Percentiles rank a stretch among this genome's conserved stretches.
Conservation (phyloP, 2,329 filamentous ascomycete genomes). For the Fusarium irregulare region DNA sequence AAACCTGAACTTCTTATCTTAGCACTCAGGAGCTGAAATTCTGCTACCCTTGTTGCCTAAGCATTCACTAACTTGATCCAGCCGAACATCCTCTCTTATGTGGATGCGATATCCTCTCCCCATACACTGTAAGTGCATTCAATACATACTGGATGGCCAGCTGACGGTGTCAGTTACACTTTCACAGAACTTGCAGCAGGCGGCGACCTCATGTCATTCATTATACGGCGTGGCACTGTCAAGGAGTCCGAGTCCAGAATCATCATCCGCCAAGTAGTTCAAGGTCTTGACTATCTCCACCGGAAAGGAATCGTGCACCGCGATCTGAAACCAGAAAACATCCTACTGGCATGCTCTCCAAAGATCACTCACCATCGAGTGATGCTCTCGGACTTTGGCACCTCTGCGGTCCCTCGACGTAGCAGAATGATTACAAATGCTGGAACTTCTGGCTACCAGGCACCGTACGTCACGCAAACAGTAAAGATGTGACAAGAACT, state of each 20-base stretch:
- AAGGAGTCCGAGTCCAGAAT: slow-evolving; percentile 57
- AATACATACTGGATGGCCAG: background rate
- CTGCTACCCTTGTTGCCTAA: too few species aligned
- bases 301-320: slow-evolving; percentile 62
- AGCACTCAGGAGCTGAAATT: background rate
- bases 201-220: slow-evolving; percentile 64
- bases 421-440: slow-evolving; percentile 58
- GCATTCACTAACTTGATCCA: slow-evolving; percentile 44
- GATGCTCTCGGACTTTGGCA: slow-evolving; percentile 65
- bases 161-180: slow-evolving; percentile 56
- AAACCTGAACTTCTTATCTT: background rate
- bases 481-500: background rate
- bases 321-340: slow-evolving; percentile 66
- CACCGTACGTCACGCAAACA: slow-evolving; percentile 55
- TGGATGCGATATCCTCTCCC: slow-evolving; percentile 62
- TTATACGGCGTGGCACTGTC: slow-evolving; percentile 52
- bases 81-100: slow-evolving; percentile 66
- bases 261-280: slow-evolving; percentile 61
- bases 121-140: slow-evolving; percentile 56
- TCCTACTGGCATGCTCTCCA: slow-evolving; percentile 61
- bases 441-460: slow-evolving; percentile 61
- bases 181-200: slow-evolving; percentile 68
- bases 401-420: slow-evolving; percentile 56
- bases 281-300: slow-evolving; percentile 61
- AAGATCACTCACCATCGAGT: slow-evolving; percentile 57